Base-by-base conservation (phyloP, 2,329 filamentous ascomycete genomes). In the Sporothrix mexicana region DNA sequence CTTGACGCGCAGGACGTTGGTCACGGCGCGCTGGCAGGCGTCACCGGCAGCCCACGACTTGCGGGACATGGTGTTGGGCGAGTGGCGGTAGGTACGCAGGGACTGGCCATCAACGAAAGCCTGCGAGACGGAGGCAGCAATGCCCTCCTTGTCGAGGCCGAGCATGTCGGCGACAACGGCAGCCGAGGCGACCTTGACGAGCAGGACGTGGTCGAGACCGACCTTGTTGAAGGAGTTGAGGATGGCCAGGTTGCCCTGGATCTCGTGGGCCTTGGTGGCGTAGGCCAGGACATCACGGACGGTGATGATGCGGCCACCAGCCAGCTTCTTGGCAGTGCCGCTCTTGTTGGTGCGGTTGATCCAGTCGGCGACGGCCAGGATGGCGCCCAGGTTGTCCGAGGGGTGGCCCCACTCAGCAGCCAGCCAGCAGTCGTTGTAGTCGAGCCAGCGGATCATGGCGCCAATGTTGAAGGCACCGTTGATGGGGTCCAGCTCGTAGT, bases 161-260 rank as follows among this genome's bases (percentile, higher is more conserved):
- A 99, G 89, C 92, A 99, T 92, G 85, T 97, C 95, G 79, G 95
- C 93, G 75, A 98, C 93, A 57, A 98, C 96, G 74, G 96, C 95
- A 36, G 96, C 91, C 76, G 93, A 96, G 76, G 96, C 96, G 76
- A 98, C 94, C 89, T 99, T 99, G 87, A 99, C 96, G 73, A 98
- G 88, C 71, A 98, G 93, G 76, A 99, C 96, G 84, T 99, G 96
- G 86, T 99, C 96, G 74, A 99, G 87, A 74, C 96, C 96, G 81
- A 98, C 96, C 86, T 95, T 97, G 90, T 99, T 99, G 90, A 91
- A 98, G 71, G 94, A 97, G 89, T 99, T 99, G 84, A 98, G 92
- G 73, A 99, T 89, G 73, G 96, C 96, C 82, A 99, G 87, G 84
- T 95, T 97, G 79, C 96, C 96, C 87, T 99, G 96, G 80, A 99